Evolutionary conservation across 176 grass and related monocot species (phyloP).

Genomic region (Lolium rigidum): DNA sequence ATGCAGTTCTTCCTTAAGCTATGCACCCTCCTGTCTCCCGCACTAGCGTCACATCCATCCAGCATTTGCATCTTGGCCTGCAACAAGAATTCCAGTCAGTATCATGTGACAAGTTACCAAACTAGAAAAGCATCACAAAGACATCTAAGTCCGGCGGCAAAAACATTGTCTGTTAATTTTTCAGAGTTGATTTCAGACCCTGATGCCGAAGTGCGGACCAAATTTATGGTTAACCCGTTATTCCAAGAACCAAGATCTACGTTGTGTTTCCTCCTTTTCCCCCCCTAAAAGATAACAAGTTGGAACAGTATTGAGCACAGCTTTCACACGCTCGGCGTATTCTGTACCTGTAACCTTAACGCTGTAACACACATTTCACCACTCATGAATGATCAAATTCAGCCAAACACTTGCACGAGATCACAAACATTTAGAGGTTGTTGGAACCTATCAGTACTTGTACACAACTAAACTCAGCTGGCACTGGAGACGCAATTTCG

Average conservation of each 20-base stretch:
- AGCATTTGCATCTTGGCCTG: slow-evolving; percentile 71
- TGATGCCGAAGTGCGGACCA: neutral
- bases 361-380: neutral
- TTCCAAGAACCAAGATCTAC: neutral
- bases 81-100: slow-evolving; percentile 16
- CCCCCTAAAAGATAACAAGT: too few relatives aligned
- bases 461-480: neutral
- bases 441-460: neutral
- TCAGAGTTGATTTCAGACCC: neutral
- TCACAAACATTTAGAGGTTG: neutral
- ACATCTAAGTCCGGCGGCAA: neutral
- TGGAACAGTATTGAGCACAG: too few relatives aligned
- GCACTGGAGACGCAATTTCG: neutral
- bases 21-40: too few relatives aligned
- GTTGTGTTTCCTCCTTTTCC: too few relatives aligned
- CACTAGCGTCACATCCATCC: neutral
- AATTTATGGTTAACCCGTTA: neutral
- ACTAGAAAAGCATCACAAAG: slow-evolving; percentile 4
- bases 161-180: neutral
- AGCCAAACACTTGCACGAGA: neutral
- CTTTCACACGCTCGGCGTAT: neutral
- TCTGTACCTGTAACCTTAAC: neutral
- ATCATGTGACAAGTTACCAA: neutral
- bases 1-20: too few relatives aligned
- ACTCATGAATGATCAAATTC: neutral